Evolutionary conservation across 805 yeast species (phyloP), one percentile per base, ranked within the genome.

Genomic region (Yarrowia hollandica): DNA sequence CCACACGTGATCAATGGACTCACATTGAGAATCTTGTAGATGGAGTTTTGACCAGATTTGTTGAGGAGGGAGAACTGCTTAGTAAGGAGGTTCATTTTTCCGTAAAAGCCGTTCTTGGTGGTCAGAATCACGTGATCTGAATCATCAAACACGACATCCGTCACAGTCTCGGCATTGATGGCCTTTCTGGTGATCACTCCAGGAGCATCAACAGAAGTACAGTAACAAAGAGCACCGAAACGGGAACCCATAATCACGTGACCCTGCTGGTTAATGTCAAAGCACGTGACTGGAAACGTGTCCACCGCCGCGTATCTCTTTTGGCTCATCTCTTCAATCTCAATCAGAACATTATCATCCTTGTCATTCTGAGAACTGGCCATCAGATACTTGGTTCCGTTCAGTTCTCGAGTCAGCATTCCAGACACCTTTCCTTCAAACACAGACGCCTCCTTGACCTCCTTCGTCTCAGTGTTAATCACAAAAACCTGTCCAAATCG

Each of bases 1-100:
- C 98, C 98, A 69, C 82, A 88, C 2, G 88, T 71, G 2, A 87
- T 70, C 34, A 55, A 26, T 6, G 48, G 48, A 21, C 39, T 15
- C 3, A 41, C 1, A 1, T 28, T 21, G 18, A 38, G 37, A 15
- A 39, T 39, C 5, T 16, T n/a, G 59, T 11, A 23, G 33, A 38
- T 41, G 16, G 26, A 16, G 33, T 15, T 22, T 10, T 33, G 37
- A 4, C 38, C 26, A 4, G 50, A 39, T 14, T 41, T 30, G 25
- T 39, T 55, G 22, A 39, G 35, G n/a, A 39, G 30, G 1, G 55
- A 48, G n/a, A 55, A 28, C 15, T 21, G 15, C 3, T 26, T 35
- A 9, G 21, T 16, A 1, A 6, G 22, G 1, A 55, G 6, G 11
- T 21, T 14, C 5, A 55, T 6, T 10, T 28, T 30, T 7, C 59